Conservation (phyloP, 352 stramenopile genomes). For the Phytophthora idaei region DNA sequence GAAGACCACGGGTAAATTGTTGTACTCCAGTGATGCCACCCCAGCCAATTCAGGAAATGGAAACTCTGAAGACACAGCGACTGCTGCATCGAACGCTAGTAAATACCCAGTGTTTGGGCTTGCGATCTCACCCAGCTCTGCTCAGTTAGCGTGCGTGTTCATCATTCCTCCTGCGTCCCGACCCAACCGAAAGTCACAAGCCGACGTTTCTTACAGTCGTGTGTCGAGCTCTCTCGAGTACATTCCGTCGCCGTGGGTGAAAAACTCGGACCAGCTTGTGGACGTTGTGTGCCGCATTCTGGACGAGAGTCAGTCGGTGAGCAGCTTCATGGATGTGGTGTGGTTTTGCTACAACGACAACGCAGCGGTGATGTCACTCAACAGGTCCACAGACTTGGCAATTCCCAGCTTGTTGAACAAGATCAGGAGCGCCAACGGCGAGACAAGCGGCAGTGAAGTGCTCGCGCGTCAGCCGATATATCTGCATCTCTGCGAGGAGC, state of each 20-base stretch:
- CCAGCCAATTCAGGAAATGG: constrained; percentile 4
- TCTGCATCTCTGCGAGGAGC: constrained; percentile 57
- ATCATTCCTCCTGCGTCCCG: constrained; percentile 80
- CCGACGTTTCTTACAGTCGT: constrained; percentile 84
- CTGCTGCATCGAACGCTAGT: constrained; percentile 12
- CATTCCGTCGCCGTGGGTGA: constrained; percentile 63
- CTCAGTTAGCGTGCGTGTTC: constrained; percentile 67
- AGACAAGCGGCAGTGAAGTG: constrained; percentile 20
- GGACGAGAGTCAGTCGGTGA: constrained; percentile 56
- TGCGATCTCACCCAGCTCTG: constrained; percentile 71
- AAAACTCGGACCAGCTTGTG: constrained; percentile 46
- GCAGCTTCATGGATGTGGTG: constrained; percentile 74
- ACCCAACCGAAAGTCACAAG: constrained; percentile 82
- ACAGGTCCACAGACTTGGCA: constrained; percentile 51
- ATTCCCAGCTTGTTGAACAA: constrained; percentile 68
- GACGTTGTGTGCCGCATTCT: constrained; percentile 58
- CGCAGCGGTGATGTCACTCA: constrained; percentile 52
- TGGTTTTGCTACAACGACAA: constrained; percentile 86
- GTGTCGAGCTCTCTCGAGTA: constrained; percentile 79
- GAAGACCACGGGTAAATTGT: constrained; percentile 38
- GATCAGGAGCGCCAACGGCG: constrained; percentile 41
- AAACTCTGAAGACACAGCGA: constrained; percentile 5
- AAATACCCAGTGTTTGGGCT: constrained; percentile 81
- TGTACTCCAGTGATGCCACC: constrained; percentile 29
- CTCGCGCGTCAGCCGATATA: constrained; percentile 63